phyloP scores from a whole-genome alignment of 2,329 filamentous ascomycete genomes.

The Chrysoporthe deuterocubensis region DNA sequence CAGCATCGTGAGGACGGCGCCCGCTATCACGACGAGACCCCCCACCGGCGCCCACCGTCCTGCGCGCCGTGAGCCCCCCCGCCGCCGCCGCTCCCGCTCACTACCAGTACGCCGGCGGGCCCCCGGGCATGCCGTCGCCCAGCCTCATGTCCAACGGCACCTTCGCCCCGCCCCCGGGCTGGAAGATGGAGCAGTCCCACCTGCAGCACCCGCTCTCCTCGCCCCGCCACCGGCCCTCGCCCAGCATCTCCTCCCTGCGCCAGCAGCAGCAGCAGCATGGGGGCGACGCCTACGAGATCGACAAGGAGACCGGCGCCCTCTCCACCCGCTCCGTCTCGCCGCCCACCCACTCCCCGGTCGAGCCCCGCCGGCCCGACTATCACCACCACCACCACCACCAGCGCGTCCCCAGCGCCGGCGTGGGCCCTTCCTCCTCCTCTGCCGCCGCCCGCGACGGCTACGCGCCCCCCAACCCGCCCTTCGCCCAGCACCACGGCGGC shows the following conservation, averaged over 20 bases:
- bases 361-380: slow-evolving; percentile 30
- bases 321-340: slow-evolving; percentile 28
- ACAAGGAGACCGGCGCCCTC: slow-evolving; percentile 55
- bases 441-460: slow-evolving; percentile 20
- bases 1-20: slow-evolving; percentile 3
- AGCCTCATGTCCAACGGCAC: slow-evolving; percentile 36
- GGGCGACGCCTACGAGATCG: slow-evolving; percentile 46
- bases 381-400: no score
- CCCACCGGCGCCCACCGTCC: no score
- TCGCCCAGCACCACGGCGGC: slow-evolving; percentile 26
- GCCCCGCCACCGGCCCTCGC: slow-evolving; percentile 41
- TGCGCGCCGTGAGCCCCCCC: no score
- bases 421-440: no score
- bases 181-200: slow-evolving; percentile 60
- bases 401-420: no score
- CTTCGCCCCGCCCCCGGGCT: slow-evolving; percentile 48
- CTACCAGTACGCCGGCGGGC: slow-evolving; percentile 26
- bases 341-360: slow-evolving; percentile 29
- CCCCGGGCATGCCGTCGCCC: slow-evolving; percentile 33
- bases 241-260: slow-evolving; percentile 34
- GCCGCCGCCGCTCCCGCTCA: background rate
- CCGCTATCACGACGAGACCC: no score
- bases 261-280: slow-evolving; percentile 37
- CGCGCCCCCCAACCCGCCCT: slow-evolving; percentile 30
- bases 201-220: slow-evolving; percentile 54